phyloP scores from a whole-genome alignment of 306 rosid genomes.

The Mimosa bimucronata region DNA sequence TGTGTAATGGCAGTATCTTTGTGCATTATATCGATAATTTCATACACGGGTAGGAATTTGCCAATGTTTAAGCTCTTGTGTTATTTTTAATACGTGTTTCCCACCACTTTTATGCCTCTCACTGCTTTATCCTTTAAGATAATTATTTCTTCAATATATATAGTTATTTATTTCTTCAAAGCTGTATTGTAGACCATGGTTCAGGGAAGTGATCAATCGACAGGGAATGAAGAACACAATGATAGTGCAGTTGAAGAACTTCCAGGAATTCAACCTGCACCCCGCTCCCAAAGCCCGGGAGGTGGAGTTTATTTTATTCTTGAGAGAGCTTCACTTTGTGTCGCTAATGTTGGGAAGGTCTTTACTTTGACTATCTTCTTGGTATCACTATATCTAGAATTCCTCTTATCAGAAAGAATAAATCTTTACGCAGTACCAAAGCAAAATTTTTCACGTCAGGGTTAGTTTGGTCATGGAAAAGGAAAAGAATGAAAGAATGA shows the following conservation, averaged over 20 bases:
- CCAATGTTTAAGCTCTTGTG: too few species aligned
- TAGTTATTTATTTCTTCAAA: neutral
- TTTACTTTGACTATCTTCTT: neutral
- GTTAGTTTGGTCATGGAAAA: neutral
- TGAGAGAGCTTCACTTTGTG: neutral
- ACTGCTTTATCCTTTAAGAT: neutral
- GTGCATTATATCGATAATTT: too few species aligned
- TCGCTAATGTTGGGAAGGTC: neutral
- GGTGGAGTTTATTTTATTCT: neutral
- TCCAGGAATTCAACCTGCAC: neutral
- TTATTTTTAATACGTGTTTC: too few species aligned
- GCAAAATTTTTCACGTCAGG: neutral
- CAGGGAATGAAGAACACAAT: neutral
- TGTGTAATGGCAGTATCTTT: too few species aligned
- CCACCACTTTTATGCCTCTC: neutral
- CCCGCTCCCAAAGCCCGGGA: neutral
- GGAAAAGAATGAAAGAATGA: neutral
- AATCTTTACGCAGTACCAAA: neutral
- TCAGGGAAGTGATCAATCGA: neutral
- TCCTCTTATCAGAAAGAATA: too few species aligned
- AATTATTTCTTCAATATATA: neutral
- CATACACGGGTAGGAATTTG: too few species aligned
- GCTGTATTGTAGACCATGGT: neutral
- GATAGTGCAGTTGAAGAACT: neutral
- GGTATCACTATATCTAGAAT: neutral